Evolutionary conservation across 768 basidiomycete species (phyloP).

Genomic region (Macrolepiota dolichaula): DNA sequence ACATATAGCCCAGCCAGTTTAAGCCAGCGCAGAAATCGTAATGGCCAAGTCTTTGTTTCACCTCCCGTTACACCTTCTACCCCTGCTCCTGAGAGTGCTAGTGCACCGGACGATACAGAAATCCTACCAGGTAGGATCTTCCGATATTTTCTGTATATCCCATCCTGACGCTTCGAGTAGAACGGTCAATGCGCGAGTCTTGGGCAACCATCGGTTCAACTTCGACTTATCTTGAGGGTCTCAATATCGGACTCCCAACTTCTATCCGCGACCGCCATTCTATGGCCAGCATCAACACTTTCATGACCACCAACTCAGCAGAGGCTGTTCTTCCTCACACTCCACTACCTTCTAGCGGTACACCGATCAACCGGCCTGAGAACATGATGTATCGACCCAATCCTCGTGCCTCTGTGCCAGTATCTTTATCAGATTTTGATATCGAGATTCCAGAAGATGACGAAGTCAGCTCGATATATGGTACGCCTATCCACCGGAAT

Average conservation of each 20-base stretch:
- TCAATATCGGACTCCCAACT: conserved; percentile 32
- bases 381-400: conserved; percentile 8
- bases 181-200: conserved; percentile 9
- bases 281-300: conserved; percentile 51
- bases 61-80: conserved; percentile 12
- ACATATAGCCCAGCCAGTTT: conserved; percentile 9
- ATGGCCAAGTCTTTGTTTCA: conserved; percentile 21
- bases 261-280: conserved; percentile 40
- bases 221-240: conserved; percentile 36
- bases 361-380: neutral
- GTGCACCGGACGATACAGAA: neutral
- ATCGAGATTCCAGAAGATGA: conserved; percentile 32
- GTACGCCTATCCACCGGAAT: conserved; percentile 21
- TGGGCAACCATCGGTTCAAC: conserved; percentile 26
- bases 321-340: conserved; percentile 52
- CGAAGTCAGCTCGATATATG: conserved; percentile 28
- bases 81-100: neutral
- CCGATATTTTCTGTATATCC: neutral
- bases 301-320: conserved; percentile 54
- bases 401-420: conserved; percentile 29
- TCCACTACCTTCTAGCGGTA: conserved; percentile 3
- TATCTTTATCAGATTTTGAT: conserved; percentile 40
- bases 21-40: conserved; percentile 24
- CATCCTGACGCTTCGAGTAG: neutral
- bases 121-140: neutral